Evolutionary conservation across 2,329 filamentous ascomycete species (phyloP).

Genomic region (Bipolaris gigantea): DNA sequence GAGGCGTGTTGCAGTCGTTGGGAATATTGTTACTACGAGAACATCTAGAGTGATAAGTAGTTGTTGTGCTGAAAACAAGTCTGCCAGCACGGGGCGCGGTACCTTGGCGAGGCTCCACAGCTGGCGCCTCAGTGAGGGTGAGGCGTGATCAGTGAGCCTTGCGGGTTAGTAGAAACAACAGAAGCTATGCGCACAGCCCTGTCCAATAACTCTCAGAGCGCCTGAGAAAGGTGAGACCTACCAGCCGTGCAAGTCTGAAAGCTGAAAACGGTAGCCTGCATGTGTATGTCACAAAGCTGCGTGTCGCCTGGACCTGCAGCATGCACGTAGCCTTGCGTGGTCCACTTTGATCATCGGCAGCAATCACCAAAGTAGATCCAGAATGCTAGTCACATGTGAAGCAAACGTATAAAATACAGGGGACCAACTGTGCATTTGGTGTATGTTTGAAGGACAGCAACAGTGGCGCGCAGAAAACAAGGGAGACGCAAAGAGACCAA

Average conservation of each 20-base stretch:
- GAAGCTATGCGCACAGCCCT: neutral
- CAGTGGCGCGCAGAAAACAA: too few species aligned
- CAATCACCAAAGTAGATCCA: neutral
- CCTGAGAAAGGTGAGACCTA: neutral
- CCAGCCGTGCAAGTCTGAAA: neutral
- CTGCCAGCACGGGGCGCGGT: neutral
- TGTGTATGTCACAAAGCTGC: neutral
- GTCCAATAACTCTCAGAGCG: neutral
- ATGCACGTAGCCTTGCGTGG: neutral
- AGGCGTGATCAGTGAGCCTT: slow-evolving; percentile 6
- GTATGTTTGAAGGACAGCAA: too few species aligned
- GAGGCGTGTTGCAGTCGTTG: neutral
- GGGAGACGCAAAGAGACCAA: too few species aligned
- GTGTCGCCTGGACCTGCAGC: too few species aligned
- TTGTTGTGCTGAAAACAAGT: neutral
- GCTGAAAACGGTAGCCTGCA: neutral
- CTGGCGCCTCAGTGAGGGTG: neutral
- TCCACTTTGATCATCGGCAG: neutral
- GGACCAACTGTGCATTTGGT: too few species aligned
- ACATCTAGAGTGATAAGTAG: neutral
- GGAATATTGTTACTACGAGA: neutral
- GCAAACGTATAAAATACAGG: neutral
- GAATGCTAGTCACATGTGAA: neutral
- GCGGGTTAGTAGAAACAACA: neutral
- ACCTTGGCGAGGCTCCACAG: neutral